phyloP scores from a whole-genome alignment of 179 eudicot genomes.

The Corrigiola litoralis region DNA sequence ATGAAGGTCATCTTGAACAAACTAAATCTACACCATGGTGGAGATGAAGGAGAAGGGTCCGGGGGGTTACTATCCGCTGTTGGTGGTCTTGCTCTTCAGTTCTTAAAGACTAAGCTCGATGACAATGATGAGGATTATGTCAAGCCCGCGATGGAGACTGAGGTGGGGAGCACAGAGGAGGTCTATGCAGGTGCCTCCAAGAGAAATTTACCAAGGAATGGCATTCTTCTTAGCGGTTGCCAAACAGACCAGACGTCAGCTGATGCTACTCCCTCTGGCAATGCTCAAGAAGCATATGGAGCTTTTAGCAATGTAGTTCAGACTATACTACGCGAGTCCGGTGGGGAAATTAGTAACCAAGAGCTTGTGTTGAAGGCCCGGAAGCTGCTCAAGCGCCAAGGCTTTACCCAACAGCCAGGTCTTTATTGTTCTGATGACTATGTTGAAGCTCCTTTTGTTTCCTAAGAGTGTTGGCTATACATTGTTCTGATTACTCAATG shows the following conservation, averaged over 20 bases:
- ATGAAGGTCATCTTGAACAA: constrained; percentile 72
- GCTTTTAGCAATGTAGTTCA: constrained; percentile 85
- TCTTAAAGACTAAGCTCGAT: constrained; percentile 64
- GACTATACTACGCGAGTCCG: constrained; percentile 47
- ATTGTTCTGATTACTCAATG: too few species aligned
- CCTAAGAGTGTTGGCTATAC: too few species aligned
- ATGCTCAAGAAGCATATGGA: constrained; percentile 63
- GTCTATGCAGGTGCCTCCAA: constrained; percentile 65
- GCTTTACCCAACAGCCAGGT: constrained; percentile 77
- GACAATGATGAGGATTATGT: constrained; percentile 65
- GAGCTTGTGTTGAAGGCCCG: constrained; percentile 61
- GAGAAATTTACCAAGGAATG: constrained; percentile 50
- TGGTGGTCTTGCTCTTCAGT: constrained; percentile 72
- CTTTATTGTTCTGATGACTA: constrained; percentile 69
- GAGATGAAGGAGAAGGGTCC: constrained; percentile 29
- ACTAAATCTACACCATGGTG: constrained; percentile 30
- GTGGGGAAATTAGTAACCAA: constrained; percentile 41
- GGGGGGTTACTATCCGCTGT: constrained; percentile 58
- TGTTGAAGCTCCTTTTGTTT: constrained; percentile 59
- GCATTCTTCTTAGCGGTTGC: constrained; percentile 86
- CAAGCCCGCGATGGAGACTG: constrained; percentile 59
- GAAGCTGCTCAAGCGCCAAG: constrained; percentile 60
- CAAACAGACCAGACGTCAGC: constrained; percentile 93
- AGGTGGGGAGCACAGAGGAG: constrained; percentile 58
- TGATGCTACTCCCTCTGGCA: constrained; percentile 77